Conservation (phyloP, 768 basidiomycete species). For the Melanogaster broomeanus region DNA sequence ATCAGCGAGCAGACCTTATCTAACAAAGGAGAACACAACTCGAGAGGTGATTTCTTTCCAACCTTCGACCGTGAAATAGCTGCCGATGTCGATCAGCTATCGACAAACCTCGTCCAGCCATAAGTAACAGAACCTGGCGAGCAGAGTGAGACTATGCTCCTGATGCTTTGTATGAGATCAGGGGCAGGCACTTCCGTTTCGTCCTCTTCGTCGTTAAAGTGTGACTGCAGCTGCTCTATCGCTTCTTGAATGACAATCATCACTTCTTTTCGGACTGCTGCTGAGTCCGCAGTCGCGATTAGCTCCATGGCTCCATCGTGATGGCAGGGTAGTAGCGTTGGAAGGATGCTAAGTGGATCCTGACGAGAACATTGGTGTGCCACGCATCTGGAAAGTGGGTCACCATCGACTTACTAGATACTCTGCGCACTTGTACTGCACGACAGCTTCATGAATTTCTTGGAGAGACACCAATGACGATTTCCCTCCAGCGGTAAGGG, state of each 20-base stretch:
- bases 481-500: conserved; percentile 12
- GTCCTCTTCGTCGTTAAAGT: conserved; percentile 15
- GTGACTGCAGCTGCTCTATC: conserved; percentile 32
- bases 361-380: conserved; percentile 10
- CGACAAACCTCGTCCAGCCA: background rate
- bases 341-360: conserved; percentile 44
- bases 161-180: conserved; percentile 10
- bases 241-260: conserved; percentile 43
- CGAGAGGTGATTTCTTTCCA: conserved; percentile 23
- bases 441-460: conserved; percentile 16
- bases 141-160: conserved; percentile 20
- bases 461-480: conserved; percentile 10
- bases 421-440: conserved; percentile 11
- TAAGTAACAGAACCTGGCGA: conserved; percentile 17
- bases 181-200: conserved; percentile 13
- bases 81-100: conserved; percentile 7
- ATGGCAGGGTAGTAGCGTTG: conserved; percentile 34
- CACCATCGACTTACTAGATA: conserved; percentile 17
- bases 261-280: conserved; percentile 42
- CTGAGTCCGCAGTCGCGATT: conserved; percentile 31
- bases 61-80: conserved; percentile 26
- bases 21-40: conserved; percentile 22
- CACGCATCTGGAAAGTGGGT: background rate
- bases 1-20: conserved; percentile 12
- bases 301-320: conserved; percentile 33